These are phyloP conservation scores for Leishmania braziliensis DNA, from an alignment of 208 protist genomes.

Conservation along the genomic window DNA sequence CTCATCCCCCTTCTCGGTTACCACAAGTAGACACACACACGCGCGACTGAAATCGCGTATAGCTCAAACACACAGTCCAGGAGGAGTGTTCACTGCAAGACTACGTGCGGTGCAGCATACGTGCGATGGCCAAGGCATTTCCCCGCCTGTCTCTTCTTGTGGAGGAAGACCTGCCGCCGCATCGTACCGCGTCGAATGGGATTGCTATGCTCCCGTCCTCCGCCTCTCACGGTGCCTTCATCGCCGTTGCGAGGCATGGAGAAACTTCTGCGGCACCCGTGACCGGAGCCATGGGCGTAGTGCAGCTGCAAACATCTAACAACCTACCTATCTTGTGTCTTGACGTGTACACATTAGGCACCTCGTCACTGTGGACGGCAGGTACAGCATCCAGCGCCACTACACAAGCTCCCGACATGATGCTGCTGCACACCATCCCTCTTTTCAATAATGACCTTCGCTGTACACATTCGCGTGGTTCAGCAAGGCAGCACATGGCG, in stretches of 20 bases:
- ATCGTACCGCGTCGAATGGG: constrained; percentile 9
- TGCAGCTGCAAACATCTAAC: neutral
- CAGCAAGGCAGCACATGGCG: neutral
- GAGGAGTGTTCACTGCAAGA: neutral
- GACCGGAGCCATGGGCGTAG: neutral
- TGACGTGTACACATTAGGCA: neutral
- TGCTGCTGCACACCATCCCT: constrained; percentile 21
- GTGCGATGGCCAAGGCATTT: constrained; percentile 1
- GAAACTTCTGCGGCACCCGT: neutral
- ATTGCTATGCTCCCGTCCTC: constrained; percentile 15
- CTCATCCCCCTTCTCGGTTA: neutral
- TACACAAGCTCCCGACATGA: constrained; percentile 25
- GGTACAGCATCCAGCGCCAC: neutral
- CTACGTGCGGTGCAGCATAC: neutral
- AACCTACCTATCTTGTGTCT: neutral
- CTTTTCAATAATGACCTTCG: constrained; percentile 7
- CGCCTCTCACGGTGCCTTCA: constrained; percentile 1
- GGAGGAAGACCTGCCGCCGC: constrained; percentile 5
- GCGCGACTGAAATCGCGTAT: neutral
- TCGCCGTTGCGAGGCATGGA: neutral
- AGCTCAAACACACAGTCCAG: neutral
- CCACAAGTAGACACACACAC: neutral
- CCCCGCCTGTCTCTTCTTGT: constrained; percentile 16
- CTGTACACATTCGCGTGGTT: neutral
- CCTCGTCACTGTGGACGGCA: neutral